phyloP scores from a whole-genome alignment of 2,329 filamentous ascomycete genomes.

The Bipolaris cookei region DNA sequence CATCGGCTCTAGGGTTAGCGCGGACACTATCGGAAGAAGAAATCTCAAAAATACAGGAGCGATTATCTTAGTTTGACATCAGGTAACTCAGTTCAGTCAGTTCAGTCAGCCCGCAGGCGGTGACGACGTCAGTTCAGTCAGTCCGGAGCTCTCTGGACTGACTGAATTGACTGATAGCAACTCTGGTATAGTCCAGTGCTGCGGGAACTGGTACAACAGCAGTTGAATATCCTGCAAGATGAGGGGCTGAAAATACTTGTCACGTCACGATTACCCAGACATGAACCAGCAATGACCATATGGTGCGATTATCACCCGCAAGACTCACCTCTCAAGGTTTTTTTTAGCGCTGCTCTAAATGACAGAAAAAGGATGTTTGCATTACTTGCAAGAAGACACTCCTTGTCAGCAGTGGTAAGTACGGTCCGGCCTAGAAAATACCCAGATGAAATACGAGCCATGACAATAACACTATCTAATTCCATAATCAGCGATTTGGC shows the following conservation, averaged over 20 bases:
- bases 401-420: neutral
- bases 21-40: no score
- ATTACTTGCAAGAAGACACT: neutral
- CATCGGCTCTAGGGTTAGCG: no score
- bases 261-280: slow-evolving; percentile 19
- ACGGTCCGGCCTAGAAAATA: neutral
- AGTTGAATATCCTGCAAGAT: slow-evolving; percentile 18
- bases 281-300: neutral
- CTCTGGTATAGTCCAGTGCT: slow-evolving; percentile 18
- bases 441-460: neutral
- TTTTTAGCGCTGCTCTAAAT: slow-evolving; percentile 4
- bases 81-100: no score
- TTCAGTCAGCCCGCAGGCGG: no score
- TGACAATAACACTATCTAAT: neutral
- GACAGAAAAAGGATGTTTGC: neutral
- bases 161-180: no score
- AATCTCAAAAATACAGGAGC: no score
- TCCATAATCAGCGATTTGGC: neutral
- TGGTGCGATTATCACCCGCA: slow-evolving; percentile 19
- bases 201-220: slow-evolving; percentile 18
- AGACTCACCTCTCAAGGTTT: neutral
- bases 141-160: no score
- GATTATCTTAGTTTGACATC: no score
- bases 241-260: slow-evolving; percentile 19
- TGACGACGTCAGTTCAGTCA: no score